A percentile compares a stretch with the other conserved stretches of the same genome.
Evolutionary conservation across 2,329 filamentous ascomycete genomes (phyloP).

Genomic region (Pseudocercospora crystallina): DNA sequence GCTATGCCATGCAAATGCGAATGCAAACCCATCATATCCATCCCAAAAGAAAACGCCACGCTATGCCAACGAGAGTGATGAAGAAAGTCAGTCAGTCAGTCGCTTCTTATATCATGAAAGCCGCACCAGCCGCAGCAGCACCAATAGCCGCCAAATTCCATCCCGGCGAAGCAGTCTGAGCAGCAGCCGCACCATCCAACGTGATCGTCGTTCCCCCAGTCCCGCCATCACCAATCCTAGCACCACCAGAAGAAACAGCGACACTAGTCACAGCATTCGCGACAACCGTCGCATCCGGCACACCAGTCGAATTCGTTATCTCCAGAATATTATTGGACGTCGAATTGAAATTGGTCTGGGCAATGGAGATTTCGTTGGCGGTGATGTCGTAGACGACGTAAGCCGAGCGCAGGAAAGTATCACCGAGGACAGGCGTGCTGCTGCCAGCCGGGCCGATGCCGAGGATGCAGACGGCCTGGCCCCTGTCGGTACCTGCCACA

Average conservation of each 20-base stretch:
- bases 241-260: conserved; percentile 45
- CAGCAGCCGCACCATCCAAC: conserved; percentile 13
- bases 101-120: conserved; percentile 1
- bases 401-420: conserved; percentile 62
- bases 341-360: conserved; percentile 61
- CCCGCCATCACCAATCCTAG: conserved; percentile 35
- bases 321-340: conserved; percentile 54
- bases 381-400: conserved; percentile 63
- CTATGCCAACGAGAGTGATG: background rate
- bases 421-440: conserved; percentile 55
- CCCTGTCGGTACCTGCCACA: conserved; percentile 44
- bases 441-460: conserved; percentile 54
- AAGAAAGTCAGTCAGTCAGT: background rate
- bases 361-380: conserved; percentile 61
- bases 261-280: conserved; percentile 51
- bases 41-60: background rate
- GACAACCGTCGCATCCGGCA: conserved; percentile 56
- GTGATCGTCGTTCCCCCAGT: conserved; percentile 17
- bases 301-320: conserved; percentile 51
- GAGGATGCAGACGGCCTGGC: conserved; percentile 47
- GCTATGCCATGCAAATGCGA: background rate
- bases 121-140: conserved; percentile 11
- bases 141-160: conserved; percentile 26
- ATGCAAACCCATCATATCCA: background rate
- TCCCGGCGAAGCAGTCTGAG: conserved; percentile 28